Conservation (phyloP, 2,329 filamentous ascomycete genomes). For the Botryosphaeria dothidea region DNA sequence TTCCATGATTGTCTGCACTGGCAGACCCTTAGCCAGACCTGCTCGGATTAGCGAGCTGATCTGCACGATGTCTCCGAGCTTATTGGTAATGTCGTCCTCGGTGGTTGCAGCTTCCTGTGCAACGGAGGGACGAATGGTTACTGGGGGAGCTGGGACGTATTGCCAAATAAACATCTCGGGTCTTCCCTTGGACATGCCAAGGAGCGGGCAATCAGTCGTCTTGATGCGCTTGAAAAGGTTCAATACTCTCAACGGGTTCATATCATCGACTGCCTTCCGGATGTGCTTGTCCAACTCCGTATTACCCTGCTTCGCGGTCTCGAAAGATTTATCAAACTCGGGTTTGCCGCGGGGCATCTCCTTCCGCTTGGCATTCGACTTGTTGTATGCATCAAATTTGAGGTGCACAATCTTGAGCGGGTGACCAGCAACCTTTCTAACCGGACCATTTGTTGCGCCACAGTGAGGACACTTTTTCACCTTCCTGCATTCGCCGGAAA, state of each 20-base stretch:
- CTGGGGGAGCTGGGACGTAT: slow-evolving; percentile 88
- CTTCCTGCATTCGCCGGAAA: slow-evolving; percentile 89
- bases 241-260: slow-evolving; percentile 84
- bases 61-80: slow-evolving; percentile 94
- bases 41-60: slow-evolving; percentile 85
- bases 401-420: slow-evolving; percentile 95
- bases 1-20: slow-evolving; percentile 89
- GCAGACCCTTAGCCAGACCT: slow-evolving; percentile 78
- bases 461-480: slow-evolving; percentile 80
- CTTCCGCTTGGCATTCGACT: slow-evolving; percentile 85
- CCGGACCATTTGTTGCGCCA: slow-evolving; percentile 79
- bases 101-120: slow-evolving; percentile 90
- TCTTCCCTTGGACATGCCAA: slow-evolving; percentile 86
- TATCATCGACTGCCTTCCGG: slow-evolving; percentile 88
- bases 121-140: slow-evolving; percentile 92
- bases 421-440: slow-evolving; percentile 78
- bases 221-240: slow-evolving; percentile 90
- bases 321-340: slow-evolving; percentile 83
- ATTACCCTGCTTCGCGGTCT: slow-evolving; percentile 73
- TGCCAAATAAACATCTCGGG: slow-evolving; percentile 99
- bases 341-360: slow-evolving; percentile 77
- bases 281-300: slow-evolving; percentile 86
- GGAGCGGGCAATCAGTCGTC: slow-evolving; percentile 81
- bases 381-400: slow-evolving; percentile 85
- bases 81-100: slow-evolving; percentile 94